These are phyloP conservation scores for Barnettozyma vustinii DNA, from an alignment of 805 yeast species.

Conservation along the genomic window DNA sequence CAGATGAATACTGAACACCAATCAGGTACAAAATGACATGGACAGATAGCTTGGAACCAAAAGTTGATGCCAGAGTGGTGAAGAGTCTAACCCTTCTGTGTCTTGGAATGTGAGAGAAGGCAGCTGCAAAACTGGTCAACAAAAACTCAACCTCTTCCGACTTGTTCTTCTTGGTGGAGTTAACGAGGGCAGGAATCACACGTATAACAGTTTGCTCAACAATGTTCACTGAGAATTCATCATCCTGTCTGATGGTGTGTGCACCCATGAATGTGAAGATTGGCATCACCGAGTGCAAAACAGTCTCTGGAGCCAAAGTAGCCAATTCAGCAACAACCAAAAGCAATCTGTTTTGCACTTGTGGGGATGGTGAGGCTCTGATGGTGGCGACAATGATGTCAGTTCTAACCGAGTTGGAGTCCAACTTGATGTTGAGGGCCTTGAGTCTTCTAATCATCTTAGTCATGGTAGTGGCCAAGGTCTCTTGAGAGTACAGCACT, in stretches of 20 bases:
- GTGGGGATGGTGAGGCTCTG: slow-evolving; percentile 85
- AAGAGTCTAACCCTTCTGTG: slow-evolving; percentile 89
- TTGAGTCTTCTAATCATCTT: slow-evolving; percentile 57
- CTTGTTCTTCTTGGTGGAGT: slow-evolving; percentile 35
- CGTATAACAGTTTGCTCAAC: slow-evolving; percentile 86
- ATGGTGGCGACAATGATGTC: slow-evolving; percentile 89
- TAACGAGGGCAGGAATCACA: slow-evolving; percentile 86
- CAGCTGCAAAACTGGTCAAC: slow-evolving; percentile 85
- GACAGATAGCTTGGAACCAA: slow-evolving; percentile 62
- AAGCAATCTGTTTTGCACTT: slow-evolving; percentile 84
- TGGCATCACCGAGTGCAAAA: slow-evolving; percentile 97
- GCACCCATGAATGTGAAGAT: slow-evolving; percentile 99
- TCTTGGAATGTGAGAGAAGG: slow-evolving; percentile 92
- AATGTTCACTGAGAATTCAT: slow-evolving; percentile 87
- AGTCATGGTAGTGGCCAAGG: slow-evolving; percentile 81
- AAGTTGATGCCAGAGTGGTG: slow-evolving; percentile 67
- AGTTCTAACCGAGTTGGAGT: slow-evolving; percentile 69
- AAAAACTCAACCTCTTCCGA: slow-evolving; percentile 75
- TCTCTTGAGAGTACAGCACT: slow-evolving; percentile 85
- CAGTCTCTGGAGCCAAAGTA: slow-evolving; percentile 81
- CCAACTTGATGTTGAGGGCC: slow-evolving; percentile 35
- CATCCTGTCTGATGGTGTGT: slow-evolving; percentile 93
- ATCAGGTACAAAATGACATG: slow-evolving; percentile 71
- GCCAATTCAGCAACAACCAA: slow-evolving; percentile 87
- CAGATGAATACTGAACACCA: slow-evolving; percentile 68